These are phyloP conservation scores for Phytophthora pistaciae DNA, from an alignment of 352 stramenopile species.

Conservation along the genomic window DNA sequence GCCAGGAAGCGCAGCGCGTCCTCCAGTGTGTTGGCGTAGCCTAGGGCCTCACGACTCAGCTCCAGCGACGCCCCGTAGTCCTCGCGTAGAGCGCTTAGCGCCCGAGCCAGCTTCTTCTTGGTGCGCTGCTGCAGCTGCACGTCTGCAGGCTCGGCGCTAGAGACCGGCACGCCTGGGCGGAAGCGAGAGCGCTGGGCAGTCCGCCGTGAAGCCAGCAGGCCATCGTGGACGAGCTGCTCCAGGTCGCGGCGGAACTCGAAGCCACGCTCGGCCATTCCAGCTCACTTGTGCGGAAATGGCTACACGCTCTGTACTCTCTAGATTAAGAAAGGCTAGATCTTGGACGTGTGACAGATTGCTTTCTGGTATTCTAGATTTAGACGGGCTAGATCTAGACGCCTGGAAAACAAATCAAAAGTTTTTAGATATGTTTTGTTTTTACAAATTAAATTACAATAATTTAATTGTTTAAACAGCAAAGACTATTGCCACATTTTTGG, in stretches of 20 bases:
- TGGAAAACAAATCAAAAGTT: no score
- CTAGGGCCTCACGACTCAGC: constrained; percentile 50
- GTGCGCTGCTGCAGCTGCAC: constrained; percentile 53
- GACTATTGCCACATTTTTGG: no score
- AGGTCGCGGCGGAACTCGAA: constrained; percentile 70
- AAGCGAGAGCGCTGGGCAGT: constrained; percentile 48
- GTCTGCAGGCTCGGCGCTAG: constrained; percentile 38
- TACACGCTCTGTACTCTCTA: no score
- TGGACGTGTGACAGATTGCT: no score
- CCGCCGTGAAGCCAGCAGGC: constrained; percentile 34
- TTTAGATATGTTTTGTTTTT: no score
- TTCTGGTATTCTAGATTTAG: no score
- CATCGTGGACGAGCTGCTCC: constrained; percentile 61
- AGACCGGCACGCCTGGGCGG: constrained; percentile 54
- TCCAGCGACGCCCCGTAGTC: constrained; percentile 53
- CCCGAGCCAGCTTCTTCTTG: constrained; percentile 65
- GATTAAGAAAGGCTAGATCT: no score
- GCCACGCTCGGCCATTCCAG: constrained; percentile 28
- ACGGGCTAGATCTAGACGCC: no score
- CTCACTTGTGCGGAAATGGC: no score
- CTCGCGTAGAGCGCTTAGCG: constrained; percentile 52
- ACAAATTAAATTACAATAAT: no score
- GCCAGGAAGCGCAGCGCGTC: constrained; percentile 74
- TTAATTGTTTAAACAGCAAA: no score
- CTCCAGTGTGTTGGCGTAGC: constrained; percentile 72